Conservation (phyloP, 768 basidiomycete species). For the Rhodotorula paludigena region DNA sequence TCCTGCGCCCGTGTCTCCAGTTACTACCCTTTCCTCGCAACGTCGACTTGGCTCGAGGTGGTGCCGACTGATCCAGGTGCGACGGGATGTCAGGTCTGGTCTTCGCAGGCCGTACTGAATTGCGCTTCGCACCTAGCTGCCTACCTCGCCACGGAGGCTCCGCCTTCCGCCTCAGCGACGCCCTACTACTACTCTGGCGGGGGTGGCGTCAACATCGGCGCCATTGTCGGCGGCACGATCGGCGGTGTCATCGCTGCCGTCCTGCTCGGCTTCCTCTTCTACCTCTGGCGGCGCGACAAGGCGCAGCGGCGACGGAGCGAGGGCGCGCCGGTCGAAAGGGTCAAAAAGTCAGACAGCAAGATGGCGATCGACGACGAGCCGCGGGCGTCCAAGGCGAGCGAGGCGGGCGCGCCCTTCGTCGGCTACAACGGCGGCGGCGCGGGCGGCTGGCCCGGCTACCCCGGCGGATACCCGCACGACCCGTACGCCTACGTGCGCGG, state of each 20-base stretch:
- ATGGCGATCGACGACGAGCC: conserved; percentile 34
- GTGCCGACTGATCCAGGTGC: conserved; percentile 21
- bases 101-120: too few species aligned
- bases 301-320: conserved; percentile 10
- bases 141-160: conserved; percentile 14
- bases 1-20: background rate
- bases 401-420: too few species aligned
- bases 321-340: conserved; percentile 18
- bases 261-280: conserved; percentile 32
- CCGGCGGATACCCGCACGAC: conserved; percentile 12
- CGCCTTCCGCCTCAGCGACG: background rate
- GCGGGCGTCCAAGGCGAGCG: background rate
- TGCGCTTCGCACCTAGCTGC: too few species aligned
- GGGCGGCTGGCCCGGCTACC: too few species aligned
- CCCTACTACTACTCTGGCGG: background rate
- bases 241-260: conserved; percentile 27
- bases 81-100: background rate
- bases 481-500: too few species aligned
- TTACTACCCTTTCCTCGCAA: conserved; percentile 33
- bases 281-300: conserved; percentile 33
- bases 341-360: conserved; percentile 31
- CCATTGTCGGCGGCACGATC: conserved; percentile 31
- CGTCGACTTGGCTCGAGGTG: conserved; percentile 28
- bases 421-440: background rate
- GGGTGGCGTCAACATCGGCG: background rate